These are phyloP conservation scores for Phytophthora gonapodyides DNA, from an alignment of 352 stramenopile genomes.

Conservation along the genomic window DNA sequence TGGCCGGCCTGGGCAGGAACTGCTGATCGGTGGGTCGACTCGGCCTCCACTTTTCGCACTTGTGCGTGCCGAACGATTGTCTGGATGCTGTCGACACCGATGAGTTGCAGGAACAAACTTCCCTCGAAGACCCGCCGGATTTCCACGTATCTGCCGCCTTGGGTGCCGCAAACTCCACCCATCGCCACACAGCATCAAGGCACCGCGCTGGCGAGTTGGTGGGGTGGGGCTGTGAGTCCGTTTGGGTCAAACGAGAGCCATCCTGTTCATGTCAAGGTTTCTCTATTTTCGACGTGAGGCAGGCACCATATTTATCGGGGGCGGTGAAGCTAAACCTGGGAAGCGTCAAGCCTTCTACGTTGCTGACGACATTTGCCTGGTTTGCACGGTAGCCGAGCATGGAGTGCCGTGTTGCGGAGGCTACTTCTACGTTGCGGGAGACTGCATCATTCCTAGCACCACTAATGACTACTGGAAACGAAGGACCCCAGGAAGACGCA, in stretches of 20 bases:
- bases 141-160: constrained; percentile 39
- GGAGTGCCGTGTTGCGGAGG: not conserved
- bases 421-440: no score
- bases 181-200: constrained; percentile 32
- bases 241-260: constrained; percentile 5
- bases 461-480: no score
- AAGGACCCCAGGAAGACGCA: no score
- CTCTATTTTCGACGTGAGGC: constrained; percentile 23
- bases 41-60: constrained; percentile 49
- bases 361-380: no score
- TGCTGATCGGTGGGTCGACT: constrained; percentile 31
- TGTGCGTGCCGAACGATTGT: constrained; percentile 52
- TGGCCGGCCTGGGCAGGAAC: constrained; percentile 30
- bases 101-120: constrained; percentile 67
- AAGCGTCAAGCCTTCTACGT: no score
- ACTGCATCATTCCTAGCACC: no score
- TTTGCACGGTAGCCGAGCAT: no score
- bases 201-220: constrained; percentile 3
- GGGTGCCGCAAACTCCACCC: constrained; percentile 54
- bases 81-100: constrained; percentile 54
- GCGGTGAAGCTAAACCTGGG: not conserved
- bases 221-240: not conserved
- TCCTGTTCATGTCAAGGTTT: not conserved
- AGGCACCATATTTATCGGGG: constrained; percentile 4
- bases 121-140: constrained; percentile 56